Evolutionary conservation across 2,329 filamentous ascomycete species (phyloP), one percentile per base, ranked within the genome.

Genomic region (Ceratocystis harringtonii): DNA sequence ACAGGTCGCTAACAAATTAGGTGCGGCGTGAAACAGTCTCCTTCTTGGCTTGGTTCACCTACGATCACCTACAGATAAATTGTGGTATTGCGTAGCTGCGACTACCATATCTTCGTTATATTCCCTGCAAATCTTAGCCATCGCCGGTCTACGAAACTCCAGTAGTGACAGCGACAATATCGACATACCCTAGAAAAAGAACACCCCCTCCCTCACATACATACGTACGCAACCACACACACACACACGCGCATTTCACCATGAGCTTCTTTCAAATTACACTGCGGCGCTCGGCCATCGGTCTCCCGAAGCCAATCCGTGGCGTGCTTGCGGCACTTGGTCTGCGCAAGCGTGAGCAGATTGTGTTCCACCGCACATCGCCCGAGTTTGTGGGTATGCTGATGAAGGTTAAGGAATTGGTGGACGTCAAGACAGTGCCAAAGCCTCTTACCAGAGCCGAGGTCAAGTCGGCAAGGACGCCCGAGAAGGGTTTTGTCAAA

Each of bases 251-350:
- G 1, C 36, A 41, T 5, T 3, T 15, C 10, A 5, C 63, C 68
- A 91, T 91, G 87, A 80, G 85, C 66, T 95, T 83, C 80, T 96
- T 96, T 81, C 87, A 89, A 73, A 90, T 96, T 75, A 95, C 90
- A 61, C 87, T 96, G 66, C 84, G 94, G 77, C 89, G 92, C 73
- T 92, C 88, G 66, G 87, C 88, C 72, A 96, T 96, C 76, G 92
- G 92, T 68, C 85, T 96, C 60, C 92, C 92, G 5, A 77, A 83
- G 72, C 87, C 89, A 73, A 89, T 86, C 68, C 83, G 84, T 73
- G 90, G 88, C 73, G 89, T 92, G 22, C 88, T 96, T 66, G 82
- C 86, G 68, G 89, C 92, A 19, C 87, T 96, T 68, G 92, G 92
- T 66, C 84, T 96, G 69, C 88, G 86, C 71, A 89, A 88, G 74